A percentile compares a stretch with the other conserved stretches of the same genome.
phyloP scores from a whole-genome alignment of 805 yeast genomes.

The Torulaspora franciscae region DNA sequence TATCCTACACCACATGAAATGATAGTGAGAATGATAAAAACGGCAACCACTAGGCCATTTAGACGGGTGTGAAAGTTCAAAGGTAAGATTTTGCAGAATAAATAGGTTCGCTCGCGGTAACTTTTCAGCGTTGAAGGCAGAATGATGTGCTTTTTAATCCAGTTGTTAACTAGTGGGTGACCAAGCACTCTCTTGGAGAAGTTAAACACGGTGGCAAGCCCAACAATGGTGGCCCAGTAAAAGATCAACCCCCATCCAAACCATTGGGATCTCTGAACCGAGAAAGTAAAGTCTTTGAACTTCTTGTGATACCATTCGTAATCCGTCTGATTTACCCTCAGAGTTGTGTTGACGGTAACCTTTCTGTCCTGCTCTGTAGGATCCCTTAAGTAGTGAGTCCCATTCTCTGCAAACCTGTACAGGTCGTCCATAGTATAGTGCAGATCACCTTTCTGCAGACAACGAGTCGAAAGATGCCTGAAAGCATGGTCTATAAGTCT shows the following conservation, averaged over 20 bases:
- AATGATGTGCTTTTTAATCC: slow-evolving; percentile 24
- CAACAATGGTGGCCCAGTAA: slow-evolving; percentile 39
- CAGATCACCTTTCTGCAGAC: slow-evolving; percentile 35
- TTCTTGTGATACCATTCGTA: slow-evolving; percentile 35
- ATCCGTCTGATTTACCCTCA: slow-evolving; percentile 32
- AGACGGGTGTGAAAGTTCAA: slow-evolving; percentile 32
- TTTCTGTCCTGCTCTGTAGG: slow-evolving; percentile 27
- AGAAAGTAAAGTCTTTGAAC: slow-evolving; percentile 38
- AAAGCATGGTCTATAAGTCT: slow-evolving; percentile 38
- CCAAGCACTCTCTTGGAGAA: slow-evolving; percentile 27
- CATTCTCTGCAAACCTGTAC: slow-evolving; percentile 35
- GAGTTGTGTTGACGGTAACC: slow-evolving; percentile 31
- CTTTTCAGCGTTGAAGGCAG: slow-evolving; percentile 30
- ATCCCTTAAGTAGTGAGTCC: slow-evolving; percentile 34
- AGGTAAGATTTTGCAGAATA: slow-evolving; percentile 25
- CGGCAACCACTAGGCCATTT: slow-evolving; percentile 31
- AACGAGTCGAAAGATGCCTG: slow-evolving; percentile 37
- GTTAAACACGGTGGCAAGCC: slow-evolving; percentile 33
- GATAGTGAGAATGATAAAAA: slow-evolving; percentile 33
- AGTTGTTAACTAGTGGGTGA: slow-evolving; percentile 19
- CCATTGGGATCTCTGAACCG: slow-evolving; percentile 39
- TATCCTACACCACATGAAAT: slow-evolving; percentile 38
- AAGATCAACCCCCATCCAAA: slow-evolving; percentile 45
- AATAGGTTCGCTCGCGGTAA: slow-evolving; percentile 22
- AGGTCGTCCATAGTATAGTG: slow-evolving; percentile 36